Evolutionary conservation across 202 grass and related monocot species (phyloP).

Genomic region (Schoenoplectus triqueter): DNA sequence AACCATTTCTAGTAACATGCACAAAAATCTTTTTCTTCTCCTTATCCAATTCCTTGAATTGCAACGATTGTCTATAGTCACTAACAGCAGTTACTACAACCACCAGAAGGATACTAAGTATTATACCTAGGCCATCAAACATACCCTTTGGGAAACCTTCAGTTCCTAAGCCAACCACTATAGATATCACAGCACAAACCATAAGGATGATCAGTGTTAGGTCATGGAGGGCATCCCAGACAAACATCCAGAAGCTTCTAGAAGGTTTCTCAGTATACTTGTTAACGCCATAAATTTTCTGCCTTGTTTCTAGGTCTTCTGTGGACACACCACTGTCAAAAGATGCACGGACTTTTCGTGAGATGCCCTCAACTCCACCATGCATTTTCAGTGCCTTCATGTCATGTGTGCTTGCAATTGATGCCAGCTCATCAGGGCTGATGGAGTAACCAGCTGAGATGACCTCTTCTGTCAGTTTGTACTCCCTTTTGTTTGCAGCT

Average conservation of each 20-base stretch:
- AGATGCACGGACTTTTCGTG: slow-evolving; percentile 50
- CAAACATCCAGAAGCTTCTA: slow-evolving; percentile 78
- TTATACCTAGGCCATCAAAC: slow-evolving; percentile 80
- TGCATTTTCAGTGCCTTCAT: slow-evolving; percentile 58
- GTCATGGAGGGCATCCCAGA: slow-evolving; percentile 83
- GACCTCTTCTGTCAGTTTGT: slow-evolving; percentile 57
- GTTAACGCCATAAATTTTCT: slow-evolving; percentile 64
- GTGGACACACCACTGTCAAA: slow-evolving; percentile 50
- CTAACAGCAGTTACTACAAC: slow-evolving; percentile 81
- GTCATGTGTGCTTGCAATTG: slow-evolving; percentile 68
- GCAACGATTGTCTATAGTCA: slow-evolving; percentile 80
- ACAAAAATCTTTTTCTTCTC: slow-evolving; percentile 86
- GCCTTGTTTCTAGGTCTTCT: slow-evolving; percentile 55
- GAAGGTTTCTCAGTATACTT: slow-evolving; percentile 64
- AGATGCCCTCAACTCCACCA: slow-evolving; percentile 59
- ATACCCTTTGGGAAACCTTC: slow-evolving; percentile 81
- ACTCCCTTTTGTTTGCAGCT: slow-evolving; percentile 60
- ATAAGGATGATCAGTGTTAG: slow-evolving; percentile 78
- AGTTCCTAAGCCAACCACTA: slow-evolving; percentile 65
- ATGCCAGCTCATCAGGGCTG: slow-evolving; percentile 69
- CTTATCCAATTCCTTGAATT: slow-evolving; percentile 88
- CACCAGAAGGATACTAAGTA: slow-evolving; percentile 77
- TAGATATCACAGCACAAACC: slow-evolving; percentile 72
- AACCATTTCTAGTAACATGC: slow-evolving; percentile 66
- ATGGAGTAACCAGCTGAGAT: slow-evolving; percentile 64